These are phyloP conservation scores for Mortierella antarctica DNA, from an alignment of 192 early-diverging fungal genomes.

Conservation along the genomic window DNA sequence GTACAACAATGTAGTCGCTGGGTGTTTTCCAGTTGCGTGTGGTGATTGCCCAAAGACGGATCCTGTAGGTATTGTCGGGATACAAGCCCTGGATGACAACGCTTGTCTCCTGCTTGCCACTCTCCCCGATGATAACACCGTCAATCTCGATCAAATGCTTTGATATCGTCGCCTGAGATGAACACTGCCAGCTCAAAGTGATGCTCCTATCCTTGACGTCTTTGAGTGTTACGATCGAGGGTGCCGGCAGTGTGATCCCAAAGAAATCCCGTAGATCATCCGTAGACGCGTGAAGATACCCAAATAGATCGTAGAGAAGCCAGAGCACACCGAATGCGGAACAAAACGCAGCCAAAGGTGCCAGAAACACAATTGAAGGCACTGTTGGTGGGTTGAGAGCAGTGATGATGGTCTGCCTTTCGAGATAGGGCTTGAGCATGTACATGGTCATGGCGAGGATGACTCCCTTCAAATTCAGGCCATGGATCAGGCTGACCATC, in stretches of 20 bases:
- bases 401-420: conserved; percentile 34
- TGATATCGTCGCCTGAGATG: conserved; percentile 48
- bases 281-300: conserved; percentile 48
- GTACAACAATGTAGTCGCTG: conserved; percentile 45
- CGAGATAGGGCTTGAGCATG: conserved; percentile 52
- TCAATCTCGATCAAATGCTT: conserved; percentile 52
- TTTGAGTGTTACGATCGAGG: conserved; percentile 49
- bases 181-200: conserved; percentile 49
- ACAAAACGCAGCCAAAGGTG: conserved; percentile 45
- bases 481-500: conserved; percentile 52
- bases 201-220: conserved; percentile 54
- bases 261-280: conserved; percentile 49
- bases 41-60: conserved; percentile 49
- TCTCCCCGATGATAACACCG: conserved; percentile 44
- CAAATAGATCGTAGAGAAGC: conserved; percentile 50
- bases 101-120: conserved; percentile 53
- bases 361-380: conserved; percentile 44
- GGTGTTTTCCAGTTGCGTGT: conserved; percentile 53
- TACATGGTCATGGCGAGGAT: conserved; percentile 55
- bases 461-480: conserved; percentile 47
- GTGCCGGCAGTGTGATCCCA: conserved; percentile 43
- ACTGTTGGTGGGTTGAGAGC: conserved; percentile 45
- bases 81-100: conserved; percentile 50
- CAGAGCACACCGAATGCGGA: conserved; percentile 49
- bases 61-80: conserved; percentile 49